A percentile compares a stretch with the other conserved stretches of the same genome.
Evolutionary conservation across 108 stramenopile genomes (phyloP).

Genomic region (Fistulifera solaris): DNA sequence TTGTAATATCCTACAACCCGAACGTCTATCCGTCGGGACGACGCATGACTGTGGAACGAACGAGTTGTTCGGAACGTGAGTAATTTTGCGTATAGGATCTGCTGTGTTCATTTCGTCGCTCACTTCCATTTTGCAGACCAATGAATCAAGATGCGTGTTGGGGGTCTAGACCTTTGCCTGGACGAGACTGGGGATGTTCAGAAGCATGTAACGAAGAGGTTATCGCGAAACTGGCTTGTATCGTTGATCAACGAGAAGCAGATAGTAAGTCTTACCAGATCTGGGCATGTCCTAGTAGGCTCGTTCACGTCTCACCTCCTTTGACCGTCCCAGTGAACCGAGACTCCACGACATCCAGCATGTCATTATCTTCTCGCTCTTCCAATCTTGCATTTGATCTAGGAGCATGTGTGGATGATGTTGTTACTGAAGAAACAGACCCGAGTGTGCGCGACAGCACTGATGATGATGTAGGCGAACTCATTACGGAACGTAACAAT

Average conservation of each 20-base stretch:
- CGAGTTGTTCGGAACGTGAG: too few species aligned
- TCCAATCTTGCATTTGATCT: not conserved
- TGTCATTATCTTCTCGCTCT: not conserved
- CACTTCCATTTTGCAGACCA: conserved; percentile 17
- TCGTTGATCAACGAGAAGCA: conserved; percentile 25
- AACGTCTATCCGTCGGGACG: too few species aligned
- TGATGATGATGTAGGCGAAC: too few species aligned
- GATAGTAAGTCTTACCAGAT: too few species aligned
- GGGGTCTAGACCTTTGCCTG: conserved; percentile 60
- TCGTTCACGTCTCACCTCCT: too few species aligned
- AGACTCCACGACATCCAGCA: not conserved
- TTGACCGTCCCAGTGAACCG: conserved; percentile 12
- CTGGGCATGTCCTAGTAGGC: too few species aligned
- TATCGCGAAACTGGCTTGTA: conserved; percentile 22
- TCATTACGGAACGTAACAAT: too few species aligned
- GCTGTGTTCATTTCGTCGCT: too few species aligned
- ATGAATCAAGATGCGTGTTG: conserved; percentile 26
- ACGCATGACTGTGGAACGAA: too few species aligned
- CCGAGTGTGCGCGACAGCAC: too few species aligned
- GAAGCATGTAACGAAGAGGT: conserved; percentile 24
- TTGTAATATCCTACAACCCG: too few species aligned
- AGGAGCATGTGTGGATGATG: not conserved
- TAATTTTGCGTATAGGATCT: too few species aligned
- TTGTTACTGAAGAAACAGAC: not conserved
- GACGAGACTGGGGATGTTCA: conserved; percentile 73